Base-by-base conservation (phyloP, 129 eudicot species). In the Lonicera japonica region DNA sequence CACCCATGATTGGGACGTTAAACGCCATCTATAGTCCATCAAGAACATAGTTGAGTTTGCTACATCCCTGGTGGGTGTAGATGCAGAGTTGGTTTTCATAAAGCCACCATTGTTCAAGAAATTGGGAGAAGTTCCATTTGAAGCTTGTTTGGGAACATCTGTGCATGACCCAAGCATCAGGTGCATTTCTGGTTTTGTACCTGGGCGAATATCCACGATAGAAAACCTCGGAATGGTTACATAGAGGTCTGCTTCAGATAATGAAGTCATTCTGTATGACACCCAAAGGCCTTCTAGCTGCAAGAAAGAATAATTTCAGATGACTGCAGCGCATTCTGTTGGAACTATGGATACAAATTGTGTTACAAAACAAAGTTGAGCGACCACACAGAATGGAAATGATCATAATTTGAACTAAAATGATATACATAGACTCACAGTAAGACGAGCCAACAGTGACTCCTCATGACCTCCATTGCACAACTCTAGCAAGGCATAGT, bases 281-380 rank as follows among this genome's bases (percentile, higher is more conserved):
- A 85, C 81, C 98, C 98, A 92, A 70, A 92, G 82, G 54, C 91
- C 96, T 81, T 92, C 96, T 54, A 92, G 78, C 98, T 92, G 91
- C 64, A 59, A 54, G 25, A 69, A 59, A 39, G 36, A 41, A 70
- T 16, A 9, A 22, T 45, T 21, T 45, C 58, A 41, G 22, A 58
- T 47, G 21, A 47, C 23, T 14, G 16, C 11, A 59, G 41, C 40
- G 1, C 15, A 6, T 11, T 17, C 21, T 15, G 48, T 46, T 6
- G 70, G 34, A 40, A 58, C 23, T 16, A 53, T 6, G 45, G 43
- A 29, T 51, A 69, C 46, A 66, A 48, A 22, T 29, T 29, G 36
- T 29, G 2, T 1, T 29, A 6, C 36, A 29, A 29, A 29, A 29
- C 36, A 6, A 29, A 29, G 36, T 29, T 6, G 36, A 29, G 36